phyloP scores from a whole-genome alignment of 2,329 filamentous ascomycete species.

The Apiospora marii region DNA sequence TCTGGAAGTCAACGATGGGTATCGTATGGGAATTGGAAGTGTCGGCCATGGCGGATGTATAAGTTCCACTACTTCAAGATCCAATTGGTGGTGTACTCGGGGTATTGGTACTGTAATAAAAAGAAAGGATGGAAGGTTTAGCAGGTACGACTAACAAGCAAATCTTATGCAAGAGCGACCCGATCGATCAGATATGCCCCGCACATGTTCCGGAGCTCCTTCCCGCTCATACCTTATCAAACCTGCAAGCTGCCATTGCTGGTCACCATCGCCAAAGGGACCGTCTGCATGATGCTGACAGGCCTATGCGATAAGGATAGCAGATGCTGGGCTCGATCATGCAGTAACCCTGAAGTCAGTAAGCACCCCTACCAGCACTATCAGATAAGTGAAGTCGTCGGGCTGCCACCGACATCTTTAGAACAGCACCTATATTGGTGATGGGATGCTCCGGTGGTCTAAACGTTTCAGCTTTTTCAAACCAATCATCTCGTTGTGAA shows the following conservation, averaged over 20 bases:
- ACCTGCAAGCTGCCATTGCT: background rate
- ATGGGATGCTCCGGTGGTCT: background rate
- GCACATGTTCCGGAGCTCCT: background rate
- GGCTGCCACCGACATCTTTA: background rate
- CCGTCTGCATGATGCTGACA: background rate
- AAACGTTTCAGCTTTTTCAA: background rate
- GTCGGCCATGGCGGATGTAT: background rate
- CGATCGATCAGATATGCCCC: background rate
- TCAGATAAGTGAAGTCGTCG: background rate
- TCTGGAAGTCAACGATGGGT: conserved; percentile 37
- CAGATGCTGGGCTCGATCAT: background rate
- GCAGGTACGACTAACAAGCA: background rate
- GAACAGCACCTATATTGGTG: background rate
- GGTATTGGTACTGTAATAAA: background rate
- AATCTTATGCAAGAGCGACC: background rate
- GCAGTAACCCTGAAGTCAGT: background rate
- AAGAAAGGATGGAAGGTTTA: background rate
- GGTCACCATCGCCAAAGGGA: background rate
- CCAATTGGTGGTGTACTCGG: background rate
- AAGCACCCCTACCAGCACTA: background rate
- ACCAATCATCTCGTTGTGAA: no score
- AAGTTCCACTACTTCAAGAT: background rate
- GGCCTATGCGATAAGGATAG: background rate
- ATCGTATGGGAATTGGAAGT: conserved; percentile 29
- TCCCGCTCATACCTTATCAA: background rate